Evolutionary conservation across 169 alveolate genomes (phyloP), one percentile per base, ranked within the genome.

Genomic region (Plasmodium yoelii): DNA sequence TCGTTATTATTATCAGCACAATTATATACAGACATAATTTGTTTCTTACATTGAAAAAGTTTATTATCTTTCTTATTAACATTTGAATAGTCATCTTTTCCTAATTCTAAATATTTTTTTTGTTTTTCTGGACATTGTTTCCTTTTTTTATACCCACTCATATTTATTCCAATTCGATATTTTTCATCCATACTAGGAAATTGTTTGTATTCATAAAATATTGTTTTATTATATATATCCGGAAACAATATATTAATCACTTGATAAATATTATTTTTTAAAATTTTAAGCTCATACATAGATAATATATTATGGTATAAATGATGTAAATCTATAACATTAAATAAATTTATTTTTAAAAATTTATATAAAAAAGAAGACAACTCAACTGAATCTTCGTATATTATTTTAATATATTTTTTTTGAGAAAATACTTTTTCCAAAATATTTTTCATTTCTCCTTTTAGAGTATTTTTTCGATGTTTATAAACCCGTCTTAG

Each of bases 331-430:
- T 80, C 90, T 60, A 80, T 80, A 51, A 64, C 18, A 80, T 80
- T 80, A 18, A 19, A 19, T 44, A 70, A 51, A 80, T 80, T 80
- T n/a, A 80, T 65, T 80, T 65, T 68, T 80, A 80, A 80, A 80
- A 80, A 80, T 57, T 80, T 47, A 46, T 47, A 24, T 34, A 80
- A 80, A 47, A 80, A 80, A 13, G 82, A 80, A 15, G 82, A 64
- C 64, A 80, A 60, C 61, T 80, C 90, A 51, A 60, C 10, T 7
- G 80, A 69, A 44, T 80, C 90, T 80, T 80, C 90, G 34, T 80
- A 80, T 15, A 80, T 65, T 44, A 80, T 46, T 80, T 80, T 80
- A 39, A 59, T 80, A 51, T 80, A 80, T 70, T 65, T 65, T 46
- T 53, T 64, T 13, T 75, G 57, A n/a, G 49, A 80, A 65, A 80